phyloP scores from a whole-genome alignment of 768 basidiomycete species.

The Lanmaoa pseudosensibilis region DNA sequence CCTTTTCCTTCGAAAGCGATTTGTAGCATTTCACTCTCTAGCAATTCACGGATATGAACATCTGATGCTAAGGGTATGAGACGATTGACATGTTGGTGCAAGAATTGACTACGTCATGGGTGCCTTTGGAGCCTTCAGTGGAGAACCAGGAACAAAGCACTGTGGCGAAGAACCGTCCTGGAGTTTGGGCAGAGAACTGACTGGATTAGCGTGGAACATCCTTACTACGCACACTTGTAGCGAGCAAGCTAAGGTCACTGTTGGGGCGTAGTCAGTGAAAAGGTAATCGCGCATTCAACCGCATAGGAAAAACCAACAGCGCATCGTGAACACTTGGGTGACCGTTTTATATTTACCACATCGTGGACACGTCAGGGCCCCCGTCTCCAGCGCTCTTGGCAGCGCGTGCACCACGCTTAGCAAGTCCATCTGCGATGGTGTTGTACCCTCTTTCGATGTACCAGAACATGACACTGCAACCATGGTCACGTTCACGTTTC shows the following conservation, averaged over 20 bases:
- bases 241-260: background rate
- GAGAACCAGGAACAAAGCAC: background rate
- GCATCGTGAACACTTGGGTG: background rate
- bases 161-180: no score
- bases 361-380: background rate
- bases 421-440: conserved; percentile 24
- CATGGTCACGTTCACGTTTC: background rate
- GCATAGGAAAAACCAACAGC: background rate
- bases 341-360: no score
- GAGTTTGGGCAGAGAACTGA: no score
- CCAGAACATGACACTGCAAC: conserved; percentile 25
- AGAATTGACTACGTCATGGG: background rate
- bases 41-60: background rate
- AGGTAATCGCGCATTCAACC: background rate
- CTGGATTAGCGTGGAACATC: no score
- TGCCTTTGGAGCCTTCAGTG: background rate
- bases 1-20: background rate
- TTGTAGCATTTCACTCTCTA: background rate
- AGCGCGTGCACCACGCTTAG: conserved; percentile 9
- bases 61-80: background rate
- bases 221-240: background rate
- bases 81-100: background rate
- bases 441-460: conserved; percentile 27
- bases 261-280: background rate
- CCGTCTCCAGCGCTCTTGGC: background rate